A percentile compares a stretch with the other conserved stretches of the same genome.
phyloP scores from a whole-genome alignment of 768 basidiomycete genomes.

The Daedaleopsis sinensis region DNA sequence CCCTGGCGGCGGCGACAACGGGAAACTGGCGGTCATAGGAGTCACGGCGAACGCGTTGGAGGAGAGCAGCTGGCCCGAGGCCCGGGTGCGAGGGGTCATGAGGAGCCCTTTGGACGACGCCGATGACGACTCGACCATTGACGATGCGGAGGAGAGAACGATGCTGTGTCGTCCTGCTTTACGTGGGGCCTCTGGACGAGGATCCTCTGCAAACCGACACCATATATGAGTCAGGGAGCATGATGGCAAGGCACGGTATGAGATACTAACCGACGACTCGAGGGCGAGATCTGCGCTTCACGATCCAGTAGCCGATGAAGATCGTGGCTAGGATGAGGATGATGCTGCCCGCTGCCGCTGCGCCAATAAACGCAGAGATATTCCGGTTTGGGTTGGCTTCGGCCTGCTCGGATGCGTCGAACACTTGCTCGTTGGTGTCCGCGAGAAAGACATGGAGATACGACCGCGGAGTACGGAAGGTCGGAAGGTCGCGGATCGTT shows the following conservation, averaged over 20 bases:
- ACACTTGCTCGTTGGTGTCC: not conserved
- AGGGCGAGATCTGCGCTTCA: not conserved
- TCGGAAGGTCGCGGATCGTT: not conserved
- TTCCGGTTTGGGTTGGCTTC: not conserved
- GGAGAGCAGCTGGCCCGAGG: not conserved
- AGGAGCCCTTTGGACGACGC: not conserved
- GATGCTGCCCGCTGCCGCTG: not conserved
- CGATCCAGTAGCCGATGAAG: constrained; percentile 2
- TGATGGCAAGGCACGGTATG: not conserved
- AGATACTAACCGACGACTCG: not conserved
- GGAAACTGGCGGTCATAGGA: not conserved
- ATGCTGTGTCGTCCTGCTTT: not conserved
- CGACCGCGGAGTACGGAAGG: not conserved
- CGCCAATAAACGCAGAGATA: not conserved
- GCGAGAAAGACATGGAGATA: not conserved
- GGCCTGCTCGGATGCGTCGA: not conserved
- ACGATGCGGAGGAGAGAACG: not conserved
- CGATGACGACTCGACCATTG: not conserved
- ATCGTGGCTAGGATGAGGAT: not conserved
- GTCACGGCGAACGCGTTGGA: not conserved
- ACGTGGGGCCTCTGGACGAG: not conserved
- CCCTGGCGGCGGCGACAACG: not conserved
- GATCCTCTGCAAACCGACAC: not conserved
- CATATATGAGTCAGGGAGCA: not conserved
- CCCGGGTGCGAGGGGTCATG: not conserved